Conservation (phyloP, 1,139 yeast genomes). For the Magnusiomyces clavatus region DNA sequence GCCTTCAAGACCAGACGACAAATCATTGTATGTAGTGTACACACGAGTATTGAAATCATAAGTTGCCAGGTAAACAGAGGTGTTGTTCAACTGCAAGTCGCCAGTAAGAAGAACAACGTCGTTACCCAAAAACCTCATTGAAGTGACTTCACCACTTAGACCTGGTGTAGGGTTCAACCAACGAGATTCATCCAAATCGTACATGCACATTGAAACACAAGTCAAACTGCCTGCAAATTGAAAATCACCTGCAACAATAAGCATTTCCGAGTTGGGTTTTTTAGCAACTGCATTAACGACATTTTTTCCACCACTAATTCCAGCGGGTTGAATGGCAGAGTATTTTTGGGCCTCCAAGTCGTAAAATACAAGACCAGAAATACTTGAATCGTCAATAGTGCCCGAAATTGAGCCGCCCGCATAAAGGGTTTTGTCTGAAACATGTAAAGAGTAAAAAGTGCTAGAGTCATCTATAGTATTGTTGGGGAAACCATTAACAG, state of each 20-base stretch:
- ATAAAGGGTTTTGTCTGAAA: constrained; percentile 38
- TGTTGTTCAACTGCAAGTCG: constrained; percentile 39
- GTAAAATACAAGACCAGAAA: constrained; percentile 45
- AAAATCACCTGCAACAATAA: constrained; percentile 76
- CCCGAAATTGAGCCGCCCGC: constrained; percentile 49
- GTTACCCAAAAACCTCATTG: constrained; percentile 45
- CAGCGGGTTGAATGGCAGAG: constrained; percentile 42
- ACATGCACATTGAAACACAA: constrained; percentile 63
- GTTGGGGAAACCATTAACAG: constrained; percentile 32
- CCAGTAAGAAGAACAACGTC: constrained; percentile 58
- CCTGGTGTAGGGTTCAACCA: constrained; percentile 48
- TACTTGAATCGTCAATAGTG: constrained; percentile 21
- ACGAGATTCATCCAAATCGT: constrained; percentile 46
- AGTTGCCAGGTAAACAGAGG: constrained; percentile 38
- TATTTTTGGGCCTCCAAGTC: constrained; percentile 39
- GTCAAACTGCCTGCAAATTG: constrained; percentile 48
- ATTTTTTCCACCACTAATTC: constrained; percentile 30
- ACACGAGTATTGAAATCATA: constrained; percentile 42
- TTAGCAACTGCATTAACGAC: constrained; percentile 47
- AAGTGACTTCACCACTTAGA: constrained; percentile 47
- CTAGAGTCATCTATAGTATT: constrained; percentile 31
- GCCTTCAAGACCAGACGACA: constrained; percentile 32
- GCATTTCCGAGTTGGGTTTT: constrained; percentile 41
- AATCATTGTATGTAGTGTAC: constrained; percentile 18
- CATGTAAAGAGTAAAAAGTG: constrained; percentile 38